Base-by-base conservation (phyloP, 768 basidiomycete genomes). In the Boletus vermiculosoides region DNA sequence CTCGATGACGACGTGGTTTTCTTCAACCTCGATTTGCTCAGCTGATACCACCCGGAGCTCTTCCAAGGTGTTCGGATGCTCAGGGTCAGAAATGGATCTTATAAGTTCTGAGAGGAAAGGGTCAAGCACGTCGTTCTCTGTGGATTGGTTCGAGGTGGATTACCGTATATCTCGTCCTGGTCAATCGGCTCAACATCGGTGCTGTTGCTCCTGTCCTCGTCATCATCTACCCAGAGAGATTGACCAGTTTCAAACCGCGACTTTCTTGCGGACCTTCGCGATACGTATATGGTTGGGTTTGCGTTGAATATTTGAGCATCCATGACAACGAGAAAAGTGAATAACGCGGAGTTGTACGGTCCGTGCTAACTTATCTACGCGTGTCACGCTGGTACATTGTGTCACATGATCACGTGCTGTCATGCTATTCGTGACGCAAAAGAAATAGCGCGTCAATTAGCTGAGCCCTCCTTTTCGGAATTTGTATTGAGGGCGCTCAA, bases 31-130 rank as follows among this genome's bases (percentile, higher is more conserved):
- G 56, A 98, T 87, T 66, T 98, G 95, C 11, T 92, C 86, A 7
- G 86, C 84, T 46, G 93, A 96, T 41, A 99, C 95, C 37, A 99
- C 97, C 23, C 91, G 87, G 10, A 99, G 86, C 68, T 98, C 93
- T 69, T 99, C 97, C 45, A 99, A 81, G 18, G 88, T 90, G 66
- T 88, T 89, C 5, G 94, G 92, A 72, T 99, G 94, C 69, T 99
- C 97, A 2, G 96, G 96, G 67, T 98, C 96, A 51, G 88, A 88
- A 45, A 98, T 98, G 4, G 86, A 88, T 55, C 94, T 83, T 52
- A 99, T 88, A 20, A 98, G 81, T 62, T 97, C 96, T 97, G 28
- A 30, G 56, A 33, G 28, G 50, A 41, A 13, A 4, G 45, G 11
- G n/a, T 57, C 40, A 54, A 45, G n/a, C 2, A n/a, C 5, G 25